Evolutionary conservation across 2,329 filamentous ascomycete species (phyloP).

Genomic region (Trichoderma breve): DNA sequence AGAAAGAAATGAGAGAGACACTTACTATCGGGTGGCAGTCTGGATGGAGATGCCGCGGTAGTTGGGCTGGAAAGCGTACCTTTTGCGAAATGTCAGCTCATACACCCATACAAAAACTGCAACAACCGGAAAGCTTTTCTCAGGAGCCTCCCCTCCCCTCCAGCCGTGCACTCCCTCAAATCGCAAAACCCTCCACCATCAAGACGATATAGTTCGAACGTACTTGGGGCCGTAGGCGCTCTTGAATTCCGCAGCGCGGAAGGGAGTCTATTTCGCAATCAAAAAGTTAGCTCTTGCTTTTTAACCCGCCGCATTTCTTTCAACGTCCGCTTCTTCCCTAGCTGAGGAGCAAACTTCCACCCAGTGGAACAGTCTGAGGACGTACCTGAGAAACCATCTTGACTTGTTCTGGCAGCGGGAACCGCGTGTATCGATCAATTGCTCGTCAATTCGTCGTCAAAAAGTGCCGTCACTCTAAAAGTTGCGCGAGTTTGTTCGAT

Average conservation of each 20-base stretch:
- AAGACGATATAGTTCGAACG: conserved; percentile 25
- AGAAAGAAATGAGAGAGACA: conserved; percentile 20
- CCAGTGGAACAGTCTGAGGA: not conserved
- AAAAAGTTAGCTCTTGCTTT: conserved; percentile 32
- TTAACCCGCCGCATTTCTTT: not conserved
- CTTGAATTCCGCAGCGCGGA: conserved; percentile 52
- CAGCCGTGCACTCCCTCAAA: not conserved
- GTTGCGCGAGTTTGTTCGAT: conserved; percentile 38
- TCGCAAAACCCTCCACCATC: not conserved
- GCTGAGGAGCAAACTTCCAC: not conserved
- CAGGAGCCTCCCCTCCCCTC: not conserved
- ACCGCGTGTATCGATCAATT: conserved; percentile 38
- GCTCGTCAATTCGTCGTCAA: conserved; percentile 33
- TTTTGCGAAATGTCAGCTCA: conserved; percentile 30
- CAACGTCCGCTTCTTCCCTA: not conserved
- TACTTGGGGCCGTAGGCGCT: conserved; percentile 67
- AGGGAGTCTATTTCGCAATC: conserved; percentile 41
- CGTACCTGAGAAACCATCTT: conserved; percentile 44
- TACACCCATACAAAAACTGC: not conserved
- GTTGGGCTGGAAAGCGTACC: conserved; percentile 60
- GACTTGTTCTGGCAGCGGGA: conserved; percentile 31
- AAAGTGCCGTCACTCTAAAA: conserved; percentile 24
- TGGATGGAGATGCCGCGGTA: conserved; percentile 44
- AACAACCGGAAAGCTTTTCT: conserved; percentile 30
- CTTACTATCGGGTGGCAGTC: conserved; percentile 55